Evolutionary conservation across 495 filamentous ascomycete genomes (phyloP), one percentile per base, ranked within the genome.

Genomic region (Cercophora samala): DNA sequence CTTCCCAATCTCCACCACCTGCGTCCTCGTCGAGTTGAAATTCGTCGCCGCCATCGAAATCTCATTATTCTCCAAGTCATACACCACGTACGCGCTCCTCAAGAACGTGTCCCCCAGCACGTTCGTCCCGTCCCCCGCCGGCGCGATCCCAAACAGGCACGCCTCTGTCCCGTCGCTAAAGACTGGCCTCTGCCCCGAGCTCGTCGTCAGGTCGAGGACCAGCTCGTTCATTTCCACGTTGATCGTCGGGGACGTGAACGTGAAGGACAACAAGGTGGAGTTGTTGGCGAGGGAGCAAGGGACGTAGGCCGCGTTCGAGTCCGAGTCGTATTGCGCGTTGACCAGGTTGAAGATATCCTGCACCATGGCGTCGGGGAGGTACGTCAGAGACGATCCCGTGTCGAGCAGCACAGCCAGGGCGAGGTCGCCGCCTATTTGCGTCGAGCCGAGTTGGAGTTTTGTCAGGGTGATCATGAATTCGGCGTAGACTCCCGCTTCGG

Each of bases 41-140:
- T 86, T 87, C 1, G 94, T 95, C 73, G 91, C 90, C 15, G 92
- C 94, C 52, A 99, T 77, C 13, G 89, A 90, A 65, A 99, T 93
- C 78, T 93, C 84, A 77, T 97, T 92, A 74, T 94, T 97, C 17
- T 82, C 84, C 18, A 97, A 80, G 71, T 97, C 93, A 72, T 93
- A 97, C 0, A 99, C 94, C 26, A 97, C 88, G 72, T 97, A 99
- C 0, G 93, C 93, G 42, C 88, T 91, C 64, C 95, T 86, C 18
- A 99, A 82, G 80, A 97, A 99, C 0, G 94, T 97, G 74, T 99
- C 94, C 15, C 94, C 94, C 37, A 99, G 79, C 4, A 97, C 89
- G 51, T 84, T 80, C 4, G 86, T 88, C 56, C 85, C 86, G n/a
- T 78, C 69, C 13, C 85, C 86, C 5, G 91, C 86, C 15, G 91